Evolutionary conservation across 495 filamentous ascomycete species (phyloP), one percentile per base, ranked within the genome.

Genomic region (Hypoxylon rickii): DNA sequence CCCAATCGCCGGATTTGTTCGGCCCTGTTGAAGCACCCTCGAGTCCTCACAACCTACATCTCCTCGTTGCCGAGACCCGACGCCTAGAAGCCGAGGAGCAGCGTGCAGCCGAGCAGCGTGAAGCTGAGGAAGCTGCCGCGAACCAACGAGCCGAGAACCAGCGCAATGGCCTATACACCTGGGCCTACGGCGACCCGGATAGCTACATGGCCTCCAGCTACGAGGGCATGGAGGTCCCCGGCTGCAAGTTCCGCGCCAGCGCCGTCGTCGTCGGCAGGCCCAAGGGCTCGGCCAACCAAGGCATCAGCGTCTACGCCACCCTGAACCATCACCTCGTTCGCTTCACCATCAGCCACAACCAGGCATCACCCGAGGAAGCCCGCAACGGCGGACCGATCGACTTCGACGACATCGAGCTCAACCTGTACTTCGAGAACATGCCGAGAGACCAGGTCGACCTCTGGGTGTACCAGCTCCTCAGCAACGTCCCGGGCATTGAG

Each of bases 191-290:
- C 12, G 49, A 63, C 21, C 10, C 33, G 0, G 12, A 43, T 4
- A n/a, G 8, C 2, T 46, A 37, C 15, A 36, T 44, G 11, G 54
- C 54, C 7, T 43, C 49, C 7, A 13, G n/a, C 7, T 42, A 8
- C 12, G 44, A 20, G 5, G 16, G 43, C 24, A 0, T 54, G 0
- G 19, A 42, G 12, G 15, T 50, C 0, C 44, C 44, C 2, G 38
- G 21, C 16, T 44, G 37, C 48, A 20, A 55, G 8, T 54, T 17
- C 16, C 60, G 59, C 39, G 49, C 49, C 18, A n/a, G 37, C 3
- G 55, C 55, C 1, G 26, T 63, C 20, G 46, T 26, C 36, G 19
- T 63, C 7, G 60, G 60, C 24, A 32, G 1, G 10, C 36, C 45
- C 16, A 17, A 15, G 2, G 18, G n/a, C 18, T n/a, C n/a, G n/a